Conservation (phyloP, 2,329 filamentous ascomycete species). For the Rosellinia necatrix region DNA sequence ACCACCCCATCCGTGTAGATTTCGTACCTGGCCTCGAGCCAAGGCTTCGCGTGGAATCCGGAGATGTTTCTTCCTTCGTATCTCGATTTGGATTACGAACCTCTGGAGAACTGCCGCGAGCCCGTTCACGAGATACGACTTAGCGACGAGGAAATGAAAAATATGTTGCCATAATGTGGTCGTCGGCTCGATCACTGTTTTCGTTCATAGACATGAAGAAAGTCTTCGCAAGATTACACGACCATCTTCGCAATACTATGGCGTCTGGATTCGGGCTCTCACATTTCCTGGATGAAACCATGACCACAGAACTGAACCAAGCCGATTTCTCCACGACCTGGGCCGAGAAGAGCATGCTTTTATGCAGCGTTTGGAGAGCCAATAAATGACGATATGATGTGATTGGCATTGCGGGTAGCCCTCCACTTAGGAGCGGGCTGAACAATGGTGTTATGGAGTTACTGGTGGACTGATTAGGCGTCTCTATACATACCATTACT, state of each 20-base stretch:
- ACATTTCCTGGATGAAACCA: slow-evolving; percentile 38
- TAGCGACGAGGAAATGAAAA: slow-evolving; percentile 75
- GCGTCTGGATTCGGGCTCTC: slow-evolving; percentile 40
- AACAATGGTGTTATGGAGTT: slow-evolving; percentile 22
- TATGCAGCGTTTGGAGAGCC: slow-evolving; percentile 27
- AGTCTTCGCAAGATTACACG: slow-evolving; percentile 39
- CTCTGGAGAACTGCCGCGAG: slow-evolving; percentile 75
- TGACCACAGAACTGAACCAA: slow-evolving; percentile 30
- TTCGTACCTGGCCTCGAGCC: slow-evolving; percentile 77
- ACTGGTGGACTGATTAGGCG: slow-evolving; percentile 10
- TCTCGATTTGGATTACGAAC: slow-evolving; percentile 73
- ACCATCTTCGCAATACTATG: slow-evolving; percentile 40
- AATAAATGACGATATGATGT: slow-evolving; percentile 32
- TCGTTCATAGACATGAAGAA: slow-evolving; percentile 37
- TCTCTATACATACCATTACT: slow-evolving; percentile 25
- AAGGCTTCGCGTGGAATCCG: slow-evolving; percentile 84
- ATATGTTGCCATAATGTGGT: slow-evolving; percentile 65
- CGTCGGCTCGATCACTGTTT: slow-evolving; percentile 18
- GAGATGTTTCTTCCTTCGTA: slow-evolving; percentile 84
- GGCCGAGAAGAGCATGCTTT: slow-evolving; percentile 20
- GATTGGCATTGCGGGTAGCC: slow-evolving; percentile 23
- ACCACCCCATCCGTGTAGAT: slow-evolving; percentile 57
- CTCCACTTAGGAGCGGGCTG: background rate
- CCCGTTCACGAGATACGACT: slow-evolving; percentile 78
- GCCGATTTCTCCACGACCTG: slow-evolving; percentile 31